phyloP scores from a whole-genome alignment of 768 basidiomycete genomes.

The Pleurotus salmoneostramineus region DNA sequence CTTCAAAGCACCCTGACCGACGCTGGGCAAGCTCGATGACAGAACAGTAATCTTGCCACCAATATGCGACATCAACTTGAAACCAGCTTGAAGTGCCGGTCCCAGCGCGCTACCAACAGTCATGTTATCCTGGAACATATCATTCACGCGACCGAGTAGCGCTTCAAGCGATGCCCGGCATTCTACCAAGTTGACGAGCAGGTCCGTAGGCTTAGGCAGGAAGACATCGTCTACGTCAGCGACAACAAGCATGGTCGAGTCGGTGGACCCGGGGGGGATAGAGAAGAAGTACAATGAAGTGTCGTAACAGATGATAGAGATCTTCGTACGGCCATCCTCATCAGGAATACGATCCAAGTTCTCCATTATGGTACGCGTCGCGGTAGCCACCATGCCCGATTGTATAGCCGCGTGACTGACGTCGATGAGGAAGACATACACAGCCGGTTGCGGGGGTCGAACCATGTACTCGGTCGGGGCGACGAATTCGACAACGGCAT shows the following conservation, averaged over 20 bases:
- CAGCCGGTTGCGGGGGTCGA: slow-evolving; percentile 94
- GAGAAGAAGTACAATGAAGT: slow-evolving; percentile 96
- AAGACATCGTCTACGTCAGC: slow-evolving; percentile 97
- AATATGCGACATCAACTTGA: slow-evolving; percentile 90
- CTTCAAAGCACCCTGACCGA: slow-evolving; percentile 90
- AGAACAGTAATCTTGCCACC: slow-evolving; percentile 93
- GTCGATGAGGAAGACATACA: slow-evolving; percentile 96
- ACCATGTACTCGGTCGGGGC: slow-evolving; percentile 99
- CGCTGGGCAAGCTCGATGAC: slow-evolving; percentile 79
- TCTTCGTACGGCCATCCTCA: slow-evolving; percentile 88
- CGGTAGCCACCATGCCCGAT: slow-evolving; percentile 97
- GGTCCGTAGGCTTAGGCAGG: slow-evolving; percentile 92
- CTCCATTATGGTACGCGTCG: slow-evolving; percentile 93
- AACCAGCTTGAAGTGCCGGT: slow-evolving; percentile 92
- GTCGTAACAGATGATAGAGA: slow-evolving; percentile 91
- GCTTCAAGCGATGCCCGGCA: slow-evolving; percentile 74
- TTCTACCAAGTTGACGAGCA: slow-evolving; percentile 94
- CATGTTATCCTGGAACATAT: slow-evolving; percentile 98
- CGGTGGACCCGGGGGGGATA: slow-evolving; percentile 71
- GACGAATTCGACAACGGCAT: slow-evolving; percentile 93
- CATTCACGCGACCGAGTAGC: slow-evolving; percentile 79
- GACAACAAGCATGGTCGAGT: slow-evolving; percentile 94
- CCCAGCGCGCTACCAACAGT: slow-evolving; percentile 92
- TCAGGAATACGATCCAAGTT: slow-evolving; percentile 94
- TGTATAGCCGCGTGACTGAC: slow-evolving; percentile 91